Percentiles rank a stretch among this genome's conserved stretches.
Evolutionary conservation across 768 basidiomycete genomes (phyloP).

Genomic region (Punctularia strigosozonata): DNA sequence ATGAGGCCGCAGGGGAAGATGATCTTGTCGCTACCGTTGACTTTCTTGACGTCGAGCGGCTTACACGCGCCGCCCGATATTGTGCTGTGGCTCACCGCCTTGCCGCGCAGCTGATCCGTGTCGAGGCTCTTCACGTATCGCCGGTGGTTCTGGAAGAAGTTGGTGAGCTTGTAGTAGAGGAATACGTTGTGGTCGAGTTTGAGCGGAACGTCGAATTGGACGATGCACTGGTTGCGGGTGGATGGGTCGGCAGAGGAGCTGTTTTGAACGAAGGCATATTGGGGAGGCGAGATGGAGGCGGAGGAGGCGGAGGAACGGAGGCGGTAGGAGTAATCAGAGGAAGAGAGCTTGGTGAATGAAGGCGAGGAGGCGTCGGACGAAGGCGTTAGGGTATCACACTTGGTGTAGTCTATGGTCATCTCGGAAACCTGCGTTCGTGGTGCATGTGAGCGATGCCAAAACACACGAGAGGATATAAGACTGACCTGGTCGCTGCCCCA

Average conservation of each 20-base stretch:
- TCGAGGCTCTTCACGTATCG: conserved; percentile 91
- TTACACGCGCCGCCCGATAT: conserved; percentile 78
- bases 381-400: conserved; percentile 61
- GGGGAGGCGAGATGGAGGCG: conserved; percentile 39
- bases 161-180: conserved; percentile 93
- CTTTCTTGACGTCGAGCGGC: conserved; percentile 49
- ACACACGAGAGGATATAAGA: conserved; percentile 2
- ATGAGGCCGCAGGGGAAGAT: conserved; percentile 96
- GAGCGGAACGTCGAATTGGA: conserved; percentile 76
- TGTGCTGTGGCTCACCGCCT: conserved; percentile 31
- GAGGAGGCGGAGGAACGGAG: conserved; percentile 48
- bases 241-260: conserved; percentile 31
- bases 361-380: conserved; percentile 21
- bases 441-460: conserved; percentile 11
- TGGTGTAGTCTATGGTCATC: conserved; percentile 91
- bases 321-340: conserved; percentile 54
- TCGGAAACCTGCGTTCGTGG: conserved; percentile 88
- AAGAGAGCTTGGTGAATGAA: conserved; percentile 43
- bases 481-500: conserved; percentile 72
- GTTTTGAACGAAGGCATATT: conserved; percentile 64
- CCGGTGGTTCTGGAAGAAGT: conserved; percentile 97
- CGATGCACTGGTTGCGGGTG: conserved; percentile 49
- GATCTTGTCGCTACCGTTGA: too few relatives aligned
- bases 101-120: conserved; percentile 75
- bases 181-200: conserved; percentile 67